Percentiles rank a stretch among this genome's conserved stretches.
phyloP scores from a whole-genome alignment of 2,329 filamentous ascomycete species.

The Mollisia scopiformis region DNA sequence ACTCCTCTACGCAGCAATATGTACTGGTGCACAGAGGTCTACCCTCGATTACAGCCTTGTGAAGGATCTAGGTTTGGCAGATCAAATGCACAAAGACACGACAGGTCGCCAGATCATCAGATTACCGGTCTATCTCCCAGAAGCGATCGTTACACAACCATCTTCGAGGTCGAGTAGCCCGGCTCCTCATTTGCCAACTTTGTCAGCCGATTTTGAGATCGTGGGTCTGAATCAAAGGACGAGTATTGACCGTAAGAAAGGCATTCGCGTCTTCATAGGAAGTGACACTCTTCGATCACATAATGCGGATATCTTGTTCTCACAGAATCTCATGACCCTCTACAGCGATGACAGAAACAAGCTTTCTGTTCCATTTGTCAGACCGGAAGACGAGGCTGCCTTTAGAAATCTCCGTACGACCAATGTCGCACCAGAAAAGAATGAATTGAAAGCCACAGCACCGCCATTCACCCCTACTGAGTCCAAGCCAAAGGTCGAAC shows the following conservation, averaged over 20 bases:
- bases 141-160: conserved; percentile 80
- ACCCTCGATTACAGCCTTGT: conserved; percentile 77
- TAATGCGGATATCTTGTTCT: conserved; percentile 89
- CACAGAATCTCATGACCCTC: conserved; percentile 85
- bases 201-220: conserved; percentile 80
- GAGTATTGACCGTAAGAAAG: conserved; percentile 54
- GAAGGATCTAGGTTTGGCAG: conserved; percentile 70
- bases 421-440: conserved; percentile 55
- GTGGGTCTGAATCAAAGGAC: conserved; percentile 58
- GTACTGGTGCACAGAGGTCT: conserved; percentile 88
- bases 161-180: conserved; percentile 75
- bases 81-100: conserved; percentile 66
- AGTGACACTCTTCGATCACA: conserved; percentile 85
- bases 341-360: conserved; percentile 87
- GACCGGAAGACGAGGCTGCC: conserved; percentile 81
- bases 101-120: conserved; percentile 72
- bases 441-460: conserved; percentile 54
- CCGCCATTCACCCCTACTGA: conserved; percentile 35
- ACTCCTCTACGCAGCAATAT: conserved; percentile 88
- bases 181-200: conserved; percentile 77
- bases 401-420: conserved; percentile 79
- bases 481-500: conserved; percentile 26
- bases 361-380: conserved; percentile 86
- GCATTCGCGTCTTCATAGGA: conserved; percentile 85
- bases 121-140: conserved; percentile 84